Base-by-base conservation (phyloP, 2,329 filamentous ascomycete species). In the Mycosphaerella arachidis region DNA sequence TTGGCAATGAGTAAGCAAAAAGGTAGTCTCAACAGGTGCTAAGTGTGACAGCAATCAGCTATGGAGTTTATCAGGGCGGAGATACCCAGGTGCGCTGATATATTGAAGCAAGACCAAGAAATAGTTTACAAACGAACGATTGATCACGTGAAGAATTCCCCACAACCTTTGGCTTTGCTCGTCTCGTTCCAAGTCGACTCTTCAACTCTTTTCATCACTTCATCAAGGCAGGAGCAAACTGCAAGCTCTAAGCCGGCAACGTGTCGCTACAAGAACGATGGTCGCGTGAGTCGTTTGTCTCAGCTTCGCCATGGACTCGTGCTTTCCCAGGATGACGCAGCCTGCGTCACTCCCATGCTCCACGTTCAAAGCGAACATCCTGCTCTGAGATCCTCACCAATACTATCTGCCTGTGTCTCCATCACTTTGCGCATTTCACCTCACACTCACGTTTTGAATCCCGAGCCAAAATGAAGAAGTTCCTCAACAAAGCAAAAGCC, bases 401-500 rank as follows among this genome's bases (percentile, higher is more conserved):
- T 20, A 43, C 55, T 68, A 46, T 67, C 66, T 53, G 45, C 59
- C 37, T 63, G 55, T 45, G 56, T 70, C 27, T 61, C 66, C 20
- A 37, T 59, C 18, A 37, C 57, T 37, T 57, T 24, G 24, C 24
- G 24, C 24, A 24, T 24, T 24, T 24, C 24, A 24, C 24, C 3
- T 2, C 24, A 24, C 1, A 24, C 24, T 24, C 24, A 24, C 48
- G 57, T 20, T 29, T 50, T 46, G 9, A 16, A 20, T 35, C 53
- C 30, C 48, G 55, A 59, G 35, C 52, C 46, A 65, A 16, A 45
- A 76, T 76, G 74, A 75, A 71, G 65, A 73, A 70, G 48, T 72
- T 77, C 61, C 51, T 77, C 54, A 64, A 71, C 59, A 77, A 75
- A 63, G 72, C 72, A 31, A 77, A 74, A 59, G 60, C 65, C 1